Percentiles rank a stretch among this genome's conserved stretches.
Conservation (phyloP, 2,329 filamentous ascomycete genomes). For the Neopestalotiopsis rosae region DNA sequence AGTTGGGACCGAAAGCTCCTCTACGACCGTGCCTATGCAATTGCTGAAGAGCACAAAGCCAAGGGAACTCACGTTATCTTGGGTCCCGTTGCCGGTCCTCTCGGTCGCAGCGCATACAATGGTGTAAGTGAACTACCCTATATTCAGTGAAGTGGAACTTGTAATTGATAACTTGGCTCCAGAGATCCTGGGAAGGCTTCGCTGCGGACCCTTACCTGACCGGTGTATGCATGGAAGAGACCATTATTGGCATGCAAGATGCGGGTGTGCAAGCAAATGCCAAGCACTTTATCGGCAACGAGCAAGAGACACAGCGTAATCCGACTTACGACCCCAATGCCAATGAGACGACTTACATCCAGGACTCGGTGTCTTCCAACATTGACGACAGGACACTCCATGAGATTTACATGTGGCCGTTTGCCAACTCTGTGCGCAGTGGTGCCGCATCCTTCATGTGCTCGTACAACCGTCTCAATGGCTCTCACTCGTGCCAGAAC, state of each 20-base stretch:
- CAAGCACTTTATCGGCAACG: conserved; percentile 46
- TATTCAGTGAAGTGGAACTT: neutral
- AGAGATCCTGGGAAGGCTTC: conserved; percentile 68
- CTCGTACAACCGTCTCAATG: conserved; percentile 80
- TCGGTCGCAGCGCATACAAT: conserved; percentile 47
- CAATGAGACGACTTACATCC: conserved; percentile 5
- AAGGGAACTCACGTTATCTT: conserved; percentile 78
- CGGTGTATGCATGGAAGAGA: conserved; percentile 53
- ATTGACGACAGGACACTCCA: conserved; percentile 78
- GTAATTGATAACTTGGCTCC: neutral
- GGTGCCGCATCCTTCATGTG: conserved; percentile 70
- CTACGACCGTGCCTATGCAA: conserved; percentile 44
- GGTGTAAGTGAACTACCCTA: conserved; percentile 41
- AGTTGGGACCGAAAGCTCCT: conserved; percentile 73
- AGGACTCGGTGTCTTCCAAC: conserved; percentile 56
- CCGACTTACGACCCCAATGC: conserved; percentile 10
- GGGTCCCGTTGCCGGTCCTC: conserved; percentile 44
- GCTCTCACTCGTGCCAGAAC: conserved; percentile 81
- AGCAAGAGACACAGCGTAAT: conserved; percentile 24
- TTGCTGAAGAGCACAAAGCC: conserved; percentile 66
- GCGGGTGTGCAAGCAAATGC: conserved; percentile 44
- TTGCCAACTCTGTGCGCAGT: conserved; percentile 72
- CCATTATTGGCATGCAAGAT: conserved; percentile 40
- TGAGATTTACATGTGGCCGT: conserved; percentile 80
- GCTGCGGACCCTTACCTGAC: conserved; percentile 72